Evolutionary conservation across 805 yeast species (phyloP).

Genomic region (Nakazawaea wyomingensis): DNA sequence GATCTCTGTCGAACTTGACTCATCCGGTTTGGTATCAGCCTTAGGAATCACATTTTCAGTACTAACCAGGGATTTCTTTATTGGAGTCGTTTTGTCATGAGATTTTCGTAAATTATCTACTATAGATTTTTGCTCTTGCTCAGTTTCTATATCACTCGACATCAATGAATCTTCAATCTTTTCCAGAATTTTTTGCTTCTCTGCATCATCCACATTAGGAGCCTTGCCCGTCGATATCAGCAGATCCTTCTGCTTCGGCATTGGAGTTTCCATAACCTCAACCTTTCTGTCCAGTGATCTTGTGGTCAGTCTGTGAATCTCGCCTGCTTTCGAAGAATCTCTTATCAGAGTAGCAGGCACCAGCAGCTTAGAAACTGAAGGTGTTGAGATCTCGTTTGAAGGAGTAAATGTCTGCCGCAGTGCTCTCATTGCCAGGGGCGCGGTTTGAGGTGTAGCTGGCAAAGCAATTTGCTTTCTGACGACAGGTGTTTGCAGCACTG

Average conservation of each 20-base stretch:
- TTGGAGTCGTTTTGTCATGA: too few species aligned
- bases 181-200: constrained; percentile 6
- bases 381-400: not conserved
- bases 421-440: not conserved
- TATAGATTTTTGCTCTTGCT: not conserved
- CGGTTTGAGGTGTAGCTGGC: constrained; percentile 1
- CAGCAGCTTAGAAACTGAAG: not conserved
- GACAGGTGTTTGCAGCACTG: constrained; percentile 4
- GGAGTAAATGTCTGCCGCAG: not conserved
- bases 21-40: too few species aligned
- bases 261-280: constrained; percentile 12
- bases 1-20: too few species aligned
- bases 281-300: constrained; percentile 7
- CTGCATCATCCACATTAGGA: constrained; percentile 11
- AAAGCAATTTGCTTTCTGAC: not conserved
- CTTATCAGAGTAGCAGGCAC: constrained; percentile 10
- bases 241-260: constrained; percentile 12
- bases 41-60: too few species aligned
- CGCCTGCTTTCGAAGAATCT: constrained; percentile 6
- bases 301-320: constrained; percentile 14
- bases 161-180: constrained; percentile 7
- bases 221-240: not conserved
- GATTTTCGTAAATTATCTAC: constrained; percentile 5
- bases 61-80: too few species aligned
- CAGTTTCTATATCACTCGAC: constrained; percentile 4